phyloP scores from a whole-genome alignment of 83 land plant genomes.

The Thuja plicata region DNA sequence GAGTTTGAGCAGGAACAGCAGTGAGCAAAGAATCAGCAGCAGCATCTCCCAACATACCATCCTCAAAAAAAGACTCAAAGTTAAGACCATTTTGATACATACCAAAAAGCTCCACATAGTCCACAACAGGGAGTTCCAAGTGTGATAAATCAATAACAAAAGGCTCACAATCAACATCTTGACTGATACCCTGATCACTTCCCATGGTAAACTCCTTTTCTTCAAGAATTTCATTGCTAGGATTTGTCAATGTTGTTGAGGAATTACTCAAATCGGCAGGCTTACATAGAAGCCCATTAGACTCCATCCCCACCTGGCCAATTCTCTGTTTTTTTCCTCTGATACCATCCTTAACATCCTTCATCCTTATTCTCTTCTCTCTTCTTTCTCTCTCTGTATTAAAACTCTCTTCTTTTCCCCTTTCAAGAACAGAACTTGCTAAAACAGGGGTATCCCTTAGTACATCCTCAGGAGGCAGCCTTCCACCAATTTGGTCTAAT shows the following conservation, averaged over 20 bases:
- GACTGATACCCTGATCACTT: not conserved
- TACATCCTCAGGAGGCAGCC: too few relatives aligned
- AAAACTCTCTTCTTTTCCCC: constrained; percentile 64
- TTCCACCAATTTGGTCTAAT: too few relatives aligned
- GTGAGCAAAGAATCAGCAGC: constrained; percentile 29
- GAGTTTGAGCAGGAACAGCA: not conserved
- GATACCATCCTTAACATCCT: constrained; percentile 34
- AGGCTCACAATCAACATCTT: constrained; percentile 15
- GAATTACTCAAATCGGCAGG: constrained; percentile 27
- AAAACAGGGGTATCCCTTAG: too few relatives aligned
- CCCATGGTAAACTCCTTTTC: not conserved
- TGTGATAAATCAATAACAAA: constrained; percentile 43
- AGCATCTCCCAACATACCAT: constrained; percentile 36
- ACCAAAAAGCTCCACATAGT: constrained; percentile 21
- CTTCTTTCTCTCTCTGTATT: constrained; percentile 57
- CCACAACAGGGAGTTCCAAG: constrained; percentile 40
- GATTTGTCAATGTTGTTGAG: constrained; percentile 5
- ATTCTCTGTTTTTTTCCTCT: constrained; percentile 56
- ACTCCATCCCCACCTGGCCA: constrained; percentile 42
- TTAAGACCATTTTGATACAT: constrained; percentile 26
- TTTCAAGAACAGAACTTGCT: too few relatives aligned
- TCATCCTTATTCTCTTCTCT: constrained; percentile 30
- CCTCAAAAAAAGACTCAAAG: constrained; percentile 43
- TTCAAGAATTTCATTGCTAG: not conserved
- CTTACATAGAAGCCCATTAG: constrained; percentile 55